A percentile compares a stretch with the other conserved stretches of the same genome.
These are phyloP conservation scores for Irpex sp. DNA, from an alignment of 1,284 basidiomycete species.

Conservation along the genomic window DNA sequence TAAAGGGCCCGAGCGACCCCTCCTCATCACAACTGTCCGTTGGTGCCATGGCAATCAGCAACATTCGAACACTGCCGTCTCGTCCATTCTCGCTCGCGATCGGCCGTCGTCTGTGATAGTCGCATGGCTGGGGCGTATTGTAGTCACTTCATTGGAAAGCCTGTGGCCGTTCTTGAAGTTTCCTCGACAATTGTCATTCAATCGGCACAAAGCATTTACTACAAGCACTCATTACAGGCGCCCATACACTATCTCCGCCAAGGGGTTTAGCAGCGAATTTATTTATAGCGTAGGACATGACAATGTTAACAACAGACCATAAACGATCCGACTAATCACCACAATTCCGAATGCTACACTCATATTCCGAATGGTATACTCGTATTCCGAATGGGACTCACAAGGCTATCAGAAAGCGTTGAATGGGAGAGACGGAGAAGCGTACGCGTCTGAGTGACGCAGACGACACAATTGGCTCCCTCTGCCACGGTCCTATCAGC, in stretches of 20 bases:
- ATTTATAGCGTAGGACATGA: background rate
- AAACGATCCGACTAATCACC: background rate
- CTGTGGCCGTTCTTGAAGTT: background rate
- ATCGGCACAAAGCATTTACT: no score
- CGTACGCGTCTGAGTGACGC: background rate
- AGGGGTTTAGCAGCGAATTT: background rate
- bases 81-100: background rate
- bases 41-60: constrained; percentile 18
- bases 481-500: background rate
- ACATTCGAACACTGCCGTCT: background rate
- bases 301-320: background rate
- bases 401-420: background rate
- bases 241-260: no score
- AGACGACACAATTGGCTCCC: background rate
- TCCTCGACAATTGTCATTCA: no score
- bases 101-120: background rate
- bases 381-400: no score
- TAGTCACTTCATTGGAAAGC: background rate
- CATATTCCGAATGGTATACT: no score
- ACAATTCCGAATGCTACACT: background rate
- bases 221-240: no score
- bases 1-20: constrained; percentile 8
- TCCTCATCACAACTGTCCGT: constrained; percentile 9
- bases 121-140: background rate
- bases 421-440: background rate